Evolutionary conservation across 2,329 filamentous ascomycete genomes (phyloP), one percentile per base, ranked within the genome.

Genomic region (Fusarium anguioides): DNA sequence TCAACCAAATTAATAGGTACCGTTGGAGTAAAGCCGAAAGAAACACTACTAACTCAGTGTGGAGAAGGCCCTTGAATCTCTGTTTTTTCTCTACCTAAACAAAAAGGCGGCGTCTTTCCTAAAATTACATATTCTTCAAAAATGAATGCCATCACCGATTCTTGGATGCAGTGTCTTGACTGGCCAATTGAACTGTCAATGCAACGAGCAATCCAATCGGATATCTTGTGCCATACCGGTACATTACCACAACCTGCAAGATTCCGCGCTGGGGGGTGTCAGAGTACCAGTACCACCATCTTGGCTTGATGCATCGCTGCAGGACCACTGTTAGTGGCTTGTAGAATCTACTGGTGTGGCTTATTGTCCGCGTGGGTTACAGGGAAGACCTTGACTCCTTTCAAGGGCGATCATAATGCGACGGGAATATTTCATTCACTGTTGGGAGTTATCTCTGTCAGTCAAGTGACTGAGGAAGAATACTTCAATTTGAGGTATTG

Each of bases 341-440:
- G 17, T 21, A 45, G 44, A 42, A 10, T 10, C 26, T 27, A 48
- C 42, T 55, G 29, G 40, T 60, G 66, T 72, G 67, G 60, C 58
- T 60, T 69, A 40, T 41, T 39, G 40, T 58, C 68, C 64, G 68
- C 62, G 59, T 68, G 66, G 68, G 49, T 42, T 52, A 57, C 69
- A 63, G 54, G 63, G 68, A 49, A 36, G 35, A 27, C 33, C 37
- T 46, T 52, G 50, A 39, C 27, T 31, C 41, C 33, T 58, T 53
- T 48, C 24, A 37, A 15, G 23, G 56, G 42, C 39, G 35, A 56
- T 55, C 47, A 60, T 66, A 14, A 62, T 57, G 57, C 36, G 12
- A 27, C 26, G 26, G 26, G 26, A 31, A 29, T 11, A 37, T 17
- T 37, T 21, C 4, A 21, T 15, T 35, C n/a, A n/a, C n/a, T n/a